A percentile compares a stretch with the other conserved stretches of the same genome.
Evolutionary conservation across 2,329 filamentous ascomycete genomes (phyloP).

Genomic region (Beauveria australis): DNA sequence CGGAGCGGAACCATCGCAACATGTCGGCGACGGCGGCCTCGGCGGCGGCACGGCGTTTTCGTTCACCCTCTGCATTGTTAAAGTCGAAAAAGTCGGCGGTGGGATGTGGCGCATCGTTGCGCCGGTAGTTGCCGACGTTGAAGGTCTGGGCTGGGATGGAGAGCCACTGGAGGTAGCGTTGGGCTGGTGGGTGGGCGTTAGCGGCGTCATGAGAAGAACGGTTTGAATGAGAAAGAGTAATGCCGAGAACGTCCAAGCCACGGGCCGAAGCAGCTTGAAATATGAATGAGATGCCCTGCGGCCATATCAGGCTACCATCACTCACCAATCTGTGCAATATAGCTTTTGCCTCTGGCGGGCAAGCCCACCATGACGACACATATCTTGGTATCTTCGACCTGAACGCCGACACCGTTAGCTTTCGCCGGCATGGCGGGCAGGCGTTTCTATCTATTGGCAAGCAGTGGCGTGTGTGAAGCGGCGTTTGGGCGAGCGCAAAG

Average conservation of each 20-base stretch:
- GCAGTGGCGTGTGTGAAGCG: slow-evolving; percentile 3
- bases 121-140: slow-evolving; percentile 95
- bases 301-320: slow-evolving; percentile 15
- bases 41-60: slow-evolving; percentile 76
- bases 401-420: slow-evolving; percentile 62
- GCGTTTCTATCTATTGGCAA: neutral
- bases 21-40: slow-evolving; percentile 91
- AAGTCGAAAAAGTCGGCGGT: slow-evolving; percentile 93
- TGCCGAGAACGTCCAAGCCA: neutral
- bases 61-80: slow-evolving; percentile 81
- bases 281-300: neutral
- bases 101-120: slow-evolving; percentile 80
- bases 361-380: slow-evolving; percentile 98
- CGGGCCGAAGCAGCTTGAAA: too few relatives aligned
- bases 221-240: neutral
- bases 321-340: slow-evolving; percentile 93
- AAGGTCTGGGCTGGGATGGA: slow-evolving; percentile 91
- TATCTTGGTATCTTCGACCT: slow-evolving; percentile 93
- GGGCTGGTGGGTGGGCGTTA: slow-evolving; percentile 44
- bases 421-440: slow-evolving; percentile 32
- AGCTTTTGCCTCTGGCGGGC: slow-evolving; percentile 90
- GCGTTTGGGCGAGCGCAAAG: neutral
- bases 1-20: slow-evolving; percentile 78
- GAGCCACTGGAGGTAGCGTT: slow-evolving; percentile 93
- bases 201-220: neutral